Conservation (phyloP, 2,329 filamentous ascomycete genomes). For the Mariannaea sp. region DNA sequence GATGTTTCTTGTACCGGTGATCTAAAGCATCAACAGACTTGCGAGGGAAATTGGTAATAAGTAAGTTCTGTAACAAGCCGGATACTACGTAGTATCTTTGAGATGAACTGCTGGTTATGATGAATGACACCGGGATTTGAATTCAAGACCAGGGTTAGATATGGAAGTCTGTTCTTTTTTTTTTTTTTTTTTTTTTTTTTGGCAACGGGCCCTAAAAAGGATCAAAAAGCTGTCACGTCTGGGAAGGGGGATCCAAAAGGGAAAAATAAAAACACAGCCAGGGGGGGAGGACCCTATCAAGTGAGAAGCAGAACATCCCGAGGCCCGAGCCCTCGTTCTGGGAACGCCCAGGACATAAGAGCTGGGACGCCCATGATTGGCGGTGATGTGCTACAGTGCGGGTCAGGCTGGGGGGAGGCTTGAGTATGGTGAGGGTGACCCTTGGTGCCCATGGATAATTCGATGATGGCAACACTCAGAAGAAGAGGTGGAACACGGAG, state of each 20-base stretch:
- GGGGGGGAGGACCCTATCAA: slow-evolving; percentile 25
- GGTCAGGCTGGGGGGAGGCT: slow-evolving; percentile 15
- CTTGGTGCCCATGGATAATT: slow-evolving; percentile 14
- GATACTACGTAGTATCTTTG: neutral
- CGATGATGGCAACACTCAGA: slow-evolving; percentile 24
- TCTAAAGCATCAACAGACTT: too few relatives aligned
- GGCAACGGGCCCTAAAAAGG: too few relatives aligned
- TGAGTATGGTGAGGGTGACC: slow-evolving; percentile 7
- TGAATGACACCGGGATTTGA: slow-evolving; percentile 15
- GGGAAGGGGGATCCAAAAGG: slow-evolving; percentile 24
- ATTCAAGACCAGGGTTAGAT: slow-evolving; percentile 18
- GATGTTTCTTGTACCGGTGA: too few relatives aligned
- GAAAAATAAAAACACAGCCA: neutral
- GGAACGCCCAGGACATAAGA: slow-evolving; percentile 35
- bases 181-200: too few relatives aligned
- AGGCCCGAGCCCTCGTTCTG: slow-evolving; percentile 40
- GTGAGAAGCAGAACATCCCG: slow-evolving; percentile 40
- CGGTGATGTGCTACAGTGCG: slow-evolving; percentile 2
- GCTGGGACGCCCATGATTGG: slow-evolving; percentile 40
- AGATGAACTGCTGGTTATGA: slow-evolving; percentile 11
- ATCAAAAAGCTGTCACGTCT: too few relatives aligned
- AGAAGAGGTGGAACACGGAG: too few relatives aligned
- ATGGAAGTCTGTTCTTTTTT: too few relatives aligned
- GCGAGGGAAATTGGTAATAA: too few relatives aligned
- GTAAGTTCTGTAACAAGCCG: too few relatives aligned